phyloP scores from a whole-genome alignment of 2,329 filamentous ascomycete genomes.

The Fusarium nodosum region DNA sequence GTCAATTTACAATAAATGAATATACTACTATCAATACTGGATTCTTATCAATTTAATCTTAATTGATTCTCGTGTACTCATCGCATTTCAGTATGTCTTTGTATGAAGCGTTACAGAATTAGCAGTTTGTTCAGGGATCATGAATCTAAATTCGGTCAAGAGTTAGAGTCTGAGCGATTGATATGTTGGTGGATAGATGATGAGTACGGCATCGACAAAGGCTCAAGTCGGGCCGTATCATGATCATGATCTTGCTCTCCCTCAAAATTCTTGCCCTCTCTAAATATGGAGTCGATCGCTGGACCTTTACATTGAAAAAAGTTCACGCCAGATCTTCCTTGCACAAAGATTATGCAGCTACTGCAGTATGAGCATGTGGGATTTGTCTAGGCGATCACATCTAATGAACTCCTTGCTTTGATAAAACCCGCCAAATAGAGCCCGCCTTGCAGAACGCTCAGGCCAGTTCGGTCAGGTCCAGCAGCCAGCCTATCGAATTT shows the following conservation, averaged over 20 bases:
- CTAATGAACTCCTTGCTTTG: constrained; percentile 41
- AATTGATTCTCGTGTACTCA: background rate
- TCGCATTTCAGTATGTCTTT: background rate
- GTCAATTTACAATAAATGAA: background rate
- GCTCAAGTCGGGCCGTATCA: background rate
- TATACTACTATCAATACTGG: background rate
- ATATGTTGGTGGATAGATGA: background rate
- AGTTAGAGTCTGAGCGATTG: background rate
- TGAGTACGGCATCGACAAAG: constrained; percentile 25
- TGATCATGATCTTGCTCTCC: constrained; percentile 5
- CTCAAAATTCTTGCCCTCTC: constrained; percentile 7
- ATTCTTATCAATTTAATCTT: background rate
- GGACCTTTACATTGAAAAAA: constrained; percentile 12
- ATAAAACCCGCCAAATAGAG: constrained; percentile 27
- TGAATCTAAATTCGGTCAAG: background rate
- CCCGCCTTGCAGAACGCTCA: constrained; percentile 46
- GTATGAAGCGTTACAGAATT: background rate
- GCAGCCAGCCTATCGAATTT: background rate
- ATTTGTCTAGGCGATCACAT: constrained; percentile 30
- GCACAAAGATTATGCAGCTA: constrained; percentile 38
- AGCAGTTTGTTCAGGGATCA: background rate
- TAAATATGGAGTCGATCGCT: constrained; percentile 14
- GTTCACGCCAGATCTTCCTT: constrained; percentile 31
- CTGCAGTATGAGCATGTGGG: constrained; percentile 6
- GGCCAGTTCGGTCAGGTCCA: constrained; percentile 6